phyloP scores from a whole-genome alignment of 2,329 filamentous ascomycete species.

The Phoma sp. region DNA sequence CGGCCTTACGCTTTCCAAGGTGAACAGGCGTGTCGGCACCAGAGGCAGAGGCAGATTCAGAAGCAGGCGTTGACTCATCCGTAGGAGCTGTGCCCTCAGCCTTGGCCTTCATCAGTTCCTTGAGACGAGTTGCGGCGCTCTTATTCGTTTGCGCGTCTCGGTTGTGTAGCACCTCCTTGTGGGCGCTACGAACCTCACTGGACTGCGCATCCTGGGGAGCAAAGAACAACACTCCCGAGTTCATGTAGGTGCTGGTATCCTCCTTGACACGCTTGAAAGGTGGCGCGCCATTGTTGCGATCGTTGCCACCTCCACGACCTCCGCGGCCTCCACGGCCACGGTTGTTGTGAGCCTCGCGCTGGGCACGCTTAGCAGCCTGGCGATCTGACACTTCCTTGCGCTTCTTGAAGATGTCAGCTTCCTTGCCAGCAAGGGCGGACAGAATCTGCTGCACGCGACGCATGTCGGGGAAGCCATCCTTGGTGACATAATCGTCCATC shows the following conservation, averaged over 20 bases:
- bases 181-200: slow-evolving; percentile 60
- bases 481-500: slow-evolving; percentile 96
- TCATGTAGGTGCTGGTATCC: slow-evolving; percentile 42
- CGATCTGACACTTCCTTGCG: slow-evolving; percentile 86
- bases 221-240: slow-evolving; percentile 45
- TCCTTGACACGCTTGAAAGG: slow-evolving; percentile 45
- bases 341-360: slow-evolving; percentile 57
- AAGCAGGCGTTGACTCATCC: slow-evolving; percentile 27
- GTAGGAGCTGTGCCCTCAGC: slow-evolving; percentile 38
- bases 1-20: slow-evolving; percentile 78
- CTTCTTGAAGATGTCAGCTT: slow-evolving; percentile 89
- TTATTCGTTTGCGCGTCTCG: slow-evolving; percentile 80
- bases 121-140: slow-evolving; percentile 87
- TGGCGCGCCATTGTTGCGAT: slow-evolving; percentile 23
- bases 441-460: slow-evolving; percentile 86
- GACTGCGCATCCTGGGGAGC: slow-evolving; percentile 46
- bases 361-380: slow-evolving; percentile 71
- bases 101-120: slow-evolving; percentile 67
- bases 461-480: slow-evolving; percentile 90
- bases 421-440: slow-evolving; percentile 85
- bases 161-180: slow-evolving; percentile 88
- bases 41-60: slow-evolving; percentile 42
- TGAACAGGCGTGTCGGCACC: slow-evolving; percentile 54
- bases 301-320: slow-evolving; percentile 41
- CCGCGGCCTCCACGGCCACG: slow-evolving; percentile 28